A percentile compares a stretch with the other conserved stretches of the same genome.
Conservation (phyloP, 768 basidiomycete species). For the Filobasidium wieringae region DNA sequence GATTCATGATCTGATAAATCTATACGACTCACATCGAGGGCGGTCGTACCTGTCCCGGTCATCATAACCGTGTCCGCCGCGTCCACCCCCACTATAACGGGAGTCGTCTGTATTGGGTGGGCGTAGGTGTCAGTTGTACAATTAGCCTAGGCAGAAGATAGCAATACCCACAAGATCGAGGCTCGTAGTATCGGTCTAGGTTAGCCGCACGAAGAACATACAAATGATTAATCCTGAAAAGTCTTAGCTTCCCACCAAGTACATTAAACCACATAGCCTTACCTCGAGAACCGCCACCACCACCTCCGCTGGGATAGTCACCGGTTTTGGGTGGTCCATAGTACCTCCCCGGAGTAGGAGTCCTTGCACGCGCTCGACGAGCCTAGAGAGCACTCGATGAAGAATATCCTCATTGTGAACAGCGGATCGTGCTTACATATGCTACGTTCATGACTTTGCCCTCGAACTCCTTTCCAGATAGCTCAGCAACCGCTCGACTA, state of each 20-base stretch:
- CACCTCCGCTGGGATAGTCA: constrained; percentile 37
- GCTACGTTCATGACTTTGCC: constrained; percentile 77
- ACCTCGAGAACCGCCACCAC: constrained; percentile 17
- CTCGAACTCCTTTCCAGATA: constrained; percentile 72
- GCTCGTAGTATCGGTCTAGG: constrained; percentile 69
- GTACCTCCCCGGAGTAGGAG: constrained; percentile 82
- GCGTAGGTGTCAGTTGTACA: background rate
- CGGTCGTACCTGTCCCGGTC: constrained; percentile 25
- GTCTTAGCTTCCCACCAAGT: constrained; percentile 42
- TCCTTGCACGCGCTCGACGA: constrained; percentile 36
- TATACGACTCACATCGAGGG: constrained; percentile 5
- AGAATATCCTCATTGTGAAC: background rate
- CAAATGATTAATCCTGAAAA: constrained; percentile 1
- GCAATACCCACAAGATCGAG: constrained; percentile 50
- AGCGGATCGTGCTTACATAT: constrained; percentile 43
- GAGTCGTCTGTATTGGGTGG: constrained; percentile 47
- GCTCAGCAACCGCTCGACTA: constrained; percentile 71
- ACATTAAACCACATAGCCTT: background rate
- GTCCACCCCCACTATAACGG: constrained; percentile 47
- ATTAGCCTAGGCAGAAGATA: too few species aligned
- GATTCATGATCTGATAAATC: constrained; percentile 30
- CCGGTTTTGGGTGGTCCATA: constrained; percentile 79
- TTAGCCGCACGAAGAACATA: constrained; percentile 8
- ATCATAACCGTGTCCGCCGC: constrained; percentile 17
- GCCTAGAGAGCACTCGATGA: constrained; percentile 21